phyloP scores from a whole-genome alignment of 805 yeast genomes.

The Zygosaccharomyces bisporus region DNA sequence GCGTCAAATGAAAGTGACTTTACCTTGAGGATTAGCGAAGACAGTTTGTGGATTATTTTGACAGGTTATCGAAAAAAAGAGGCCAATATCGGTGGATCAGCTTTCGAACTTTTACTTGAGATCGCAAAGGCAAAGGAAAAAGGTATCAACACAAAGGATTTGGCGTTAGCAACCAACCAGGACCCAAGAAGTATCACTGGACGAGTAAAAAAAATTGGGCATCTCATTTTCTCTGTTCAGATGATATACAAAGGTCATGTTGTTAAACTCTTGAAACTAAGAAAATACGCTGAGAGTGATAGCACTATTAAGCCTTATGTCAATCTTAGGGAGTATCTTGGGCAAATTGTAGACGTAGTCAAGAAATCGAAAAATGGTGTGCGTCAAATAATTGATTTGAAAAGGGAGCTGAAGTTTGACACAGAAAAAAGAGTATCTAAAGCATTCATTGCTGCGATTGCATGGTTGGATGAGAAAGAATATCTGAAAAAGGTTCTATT shows the following conservation, averaged over 20 bases:
- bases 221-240: conserved; percentile 43
- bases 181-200: conserved; percentile 68
- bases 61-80: conserved; percentile 54
- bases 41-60: conserved; percentile 53
- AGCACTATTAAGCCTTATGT: conserved; percentile 24
- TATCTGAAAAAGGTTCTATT: conserved; percentile 52
- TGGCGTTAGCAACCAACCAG: conserved; percentile 57
- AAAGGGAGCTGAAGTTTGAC: conserved; percentile 53
- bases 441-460: conserved; percentile 47
- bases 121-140: conserved; percentile 53
- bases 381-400: conserved; percentile 58
- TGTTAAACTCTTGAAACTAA: conserved; percentile 52
- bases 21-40: conserved; percentile 42
- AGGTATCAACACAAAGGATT: conserved; percentile 59
- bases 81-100: conserved; percentile 50
- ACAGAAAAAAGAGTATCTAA: conserved; percentile 40
- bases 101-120: conserved; percentile 52
- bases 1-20: conserved; percentile 9
- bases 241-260: conserved; percentile 45
- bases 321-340: conserved; percentile 30
- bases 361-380: conserved; percentile 58
- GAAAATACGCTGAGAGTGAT: conserved; percentile 38
- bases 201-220: conserved; percentile 53
- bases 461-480: conserved; percentile 43
- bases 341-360: conserved; percentile 45